Base-by-base conservation (phyloP, 306 rosid species). In the Acmispon strigosus region DNA sequence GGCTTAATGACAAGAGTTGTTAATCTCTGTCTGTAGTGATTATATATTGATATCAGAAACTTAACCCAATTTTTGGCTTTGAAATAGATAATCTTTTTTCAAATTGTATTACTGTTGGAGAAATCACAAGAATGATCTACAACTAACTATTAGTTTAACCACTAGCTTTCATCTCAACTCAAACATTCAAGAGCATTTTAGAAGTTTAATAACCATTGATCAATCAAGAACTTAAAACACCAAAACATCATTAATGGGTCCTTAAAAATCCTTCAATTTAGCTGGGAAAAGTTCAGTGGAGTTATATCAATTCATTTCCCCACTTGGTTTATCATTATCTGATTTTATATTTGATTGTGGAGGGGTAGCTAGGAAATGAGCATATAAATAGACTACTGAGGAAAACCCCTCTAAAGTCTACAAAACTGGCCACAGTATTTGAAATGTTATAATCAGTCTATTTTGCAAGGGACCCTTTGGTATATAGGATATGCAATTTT, bases 371-470 rank as follows among this genome's bases (percentile, higher is more conserved):
- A 9, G 84, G 79, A 81, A 79, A 81, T 75, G 79, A 59, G 36
- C 51, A 79, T 27, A 76, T 47, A 47, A 41, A 34, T 76, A 55
- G 75, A 75, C 75, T 14, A 41, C 39, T 73, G 37, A 56, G 52
- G 74, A 75, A 69, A 75, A 24, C n/a, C 22, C 43, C 12, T 78
- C 62, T 43, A 72, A 79, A 86, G 87, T 76, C 73, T 27, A 55
- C 22, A 12, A 73, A 73, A 70, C 77, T 72, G 84, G 70, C 87
- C 93, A 84, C 14, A 45, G 82, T 53, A 72, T 79, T 32, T 78
- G 80, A 77, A 80, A 42, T 36, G 74, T 70, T 83, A 56, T 69
- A 58, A 76, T 54, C 68, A 76, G 62, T 51, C 72, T n/a, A 62
- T 51, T 67, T 78, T 56, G 66, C 32, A 50, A 68, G 84, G 88